These are phyloP conservation scores for Globisporangium megalacanthum DNA, from an alignment of 352 stramenopile genomes.

Conservation along the genomic window DNA sequence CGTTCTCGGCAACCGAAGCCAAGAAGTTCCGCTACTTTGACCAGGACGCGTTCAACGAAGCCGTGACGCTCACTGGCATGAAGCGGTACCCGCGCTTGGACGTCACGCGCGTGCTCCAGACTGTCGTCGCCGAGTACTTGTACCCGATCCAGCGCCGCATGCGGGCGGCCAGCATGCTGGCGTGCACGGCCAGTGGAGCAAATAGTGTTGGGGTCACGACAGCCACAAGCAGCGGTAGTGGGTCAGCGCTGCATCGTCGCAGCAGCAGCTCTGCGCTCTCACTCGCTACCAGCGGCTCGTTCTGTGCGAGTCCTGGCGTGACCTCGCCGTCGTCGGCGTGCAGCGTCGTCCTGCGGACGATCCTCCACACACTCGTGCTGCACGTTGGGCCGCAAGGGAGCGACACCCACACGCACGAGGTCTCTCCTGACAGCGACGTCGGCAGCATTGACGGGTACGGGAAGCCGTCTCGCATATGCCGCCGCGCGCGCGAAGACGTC, in stretches of 20 bases:
- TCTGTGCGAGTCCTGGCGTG: conserved; percentile 7
- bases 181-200: not conserved
- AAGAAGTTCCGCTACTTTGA: conserved; percentile 63
- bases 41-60: conserved; percentile 64
- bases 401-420: conserved; percentile 5
- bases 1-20: conserved; percentile 18
- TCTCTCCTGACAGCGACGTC: too few relatives aligned
- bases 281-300: conserved; percentile 11
- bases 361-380: conserved; percentile 44
- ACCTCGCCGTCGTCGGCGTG: conserved; percentile 22
- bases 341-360: conserved; percentile 30
- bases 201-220: not conserved
- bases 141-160: conserved; percentile 31
- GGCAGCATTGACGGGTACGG: not conserved
- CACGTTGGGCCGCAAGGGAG: conserved; percentile 28
- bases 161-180: conserved; percentile 13
- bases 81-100: conserved; percentile 56
- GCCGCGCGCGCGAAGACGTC: conserved; percentile 44
- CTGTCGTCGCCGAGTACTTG: conserved; percentile 45
- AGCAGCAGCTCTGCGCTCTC: conserved; percentile 6
- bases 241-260: not conserved
- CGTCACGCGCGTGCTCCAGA: conserved; percentile 43
- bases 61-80: conserved; percentile 55
- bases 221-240: not conserved
- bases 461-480: conserved; percentile 15